These are phyloP conservation scores for Odonthalia washingtoniensis DNA, from an alignment of 31 red algal genomes.

Conservation along the genomic window DNA sequence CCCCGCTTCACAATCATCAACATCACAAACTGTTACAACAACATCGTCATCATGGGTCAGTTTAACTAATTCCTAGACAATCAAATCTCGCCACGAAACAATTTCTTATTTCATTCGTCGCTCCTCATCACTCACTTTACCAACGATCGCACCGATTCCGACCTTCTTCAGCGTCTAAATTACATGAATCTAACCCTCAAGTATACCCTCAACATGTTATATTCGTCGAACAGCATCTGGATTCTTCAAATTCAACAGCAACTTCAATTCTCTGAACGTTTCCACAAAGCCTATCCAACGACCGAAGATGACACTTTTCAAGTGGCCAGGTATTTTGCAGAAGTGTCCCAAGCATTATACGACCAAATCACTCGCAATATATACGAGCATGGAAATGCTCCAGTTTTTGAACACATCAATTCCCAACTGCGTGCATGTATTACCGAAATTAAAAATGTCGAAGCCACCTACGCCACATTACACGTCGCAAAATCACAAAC, in stretches of 20 bases:
- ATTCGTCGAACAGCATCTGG: constrained; percentile 33
- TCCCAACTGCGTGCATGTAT: constrained; percentile 36
- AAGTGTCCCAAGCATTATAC: constrained; percentile 38
- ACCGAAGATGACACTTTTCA: constrained; percentile 26
- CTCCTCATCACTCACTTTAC: too few species aligned
- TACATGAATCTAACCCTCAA: constrained; percentile 33
- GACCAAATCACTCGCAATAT: constrained; percentile 46
- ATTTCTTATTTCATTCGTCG: too few species aligned
- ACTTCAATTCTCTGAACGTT: constrained; percentile 43
- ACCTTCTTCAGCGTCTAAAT: constrained; percentile 33
- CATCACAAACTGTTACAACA: too few species aligned
- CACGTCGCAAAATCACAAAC: constrained; percentile 30
- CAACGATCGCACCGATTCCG: constrained; percentile 33
- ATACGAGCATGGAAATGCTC: neutral
- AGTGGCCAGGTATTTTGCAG: constrained; percentile 39
- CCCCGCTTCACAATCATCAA: too few species aligned
- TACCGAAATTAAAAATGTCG: constrained; percentile 42
- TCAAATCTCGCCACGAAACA: too few species aligned
- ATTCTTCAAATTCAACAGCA: constrained; percentile 53
- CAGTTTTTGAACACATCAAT: constrained; percentile 27
- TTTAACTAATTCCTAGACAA: too few species aligned
- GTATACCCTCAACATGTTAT: constrained; percentile 20
- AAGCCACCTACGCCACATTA: constrained; percentile 34
- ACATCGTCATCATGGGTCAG: too few species aligned
- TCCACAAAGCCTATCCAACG: constrained; percentile 33